A percentile compares a stretch with the other conserved stretches of the same genome.
phyloP scores from a whole-genome alignment of 1,139 yeast species.

The Nadsonia starkeyi-henricii region DNA sequence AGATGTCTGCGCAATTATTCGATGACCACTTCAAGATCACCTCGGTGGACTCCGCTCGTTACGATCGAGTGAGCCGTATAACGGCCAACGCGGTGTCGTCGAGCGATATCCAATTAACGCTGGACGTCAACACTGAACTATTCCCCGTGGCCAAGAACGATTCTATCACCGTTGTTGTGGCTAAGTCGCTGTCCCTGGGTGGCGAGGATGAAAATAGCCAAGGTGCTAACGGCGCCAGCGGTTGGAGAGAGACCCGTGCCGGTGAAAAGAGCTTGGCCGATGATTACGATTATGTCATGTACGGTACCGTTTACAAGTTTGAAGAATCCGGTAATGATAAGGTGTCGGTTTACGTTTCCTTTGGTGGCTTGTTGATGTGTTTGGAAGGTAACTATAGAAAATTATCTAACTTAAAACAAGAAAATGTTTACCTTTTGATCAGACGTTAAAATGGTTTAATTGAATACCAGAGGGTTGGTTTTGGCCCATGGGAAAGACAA shows the following conservation, averaged over 20 bases:
- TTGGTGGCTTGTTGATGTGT: constrained; percentile 90
- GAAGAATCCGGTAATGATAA: constrained; percentile 68
- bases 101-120: constrained; percentile 67
- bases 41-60: constrained; percentile 76
- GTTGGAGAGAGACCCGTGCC: constrained; percentile 78
- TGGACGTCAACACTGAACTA: constrained; percentile 85
- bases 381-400: constrained; percentile 92
- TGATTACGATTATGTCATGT: constrained; percentile 96
- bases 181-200: constrained; percentile 52
- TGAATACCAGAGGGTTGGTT: too few relatives aligned
- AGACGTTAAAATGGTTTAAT: constrained; percentile 48
- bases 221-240: constrained; percentile 27
- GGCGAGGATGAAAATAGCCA: constrained; percentile 37
- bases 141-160: constrained; percentile 74
- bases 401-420: constrained; percentile 81
- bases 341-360: constrained; percentile 67
- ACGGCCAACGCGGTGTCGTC: constrained; percentile 80
- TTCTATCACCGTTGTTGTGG: constrained; percentile 77
- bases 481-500: too few relatives aligned
- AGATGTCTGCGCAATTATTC: constrained; percentile 32
- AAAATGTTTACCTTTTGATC: constrained; percentile 78
- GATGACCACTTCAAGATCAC: constrained; percentile 88
- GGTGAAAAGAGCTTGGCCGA: constrained; percentile 83
- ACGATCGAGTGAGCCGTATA: constrained; percentile 84
- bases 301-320: constrained; percentile 94